These are phyloP conservation scores for Dictyostelium intermedium DNA, from an alignment of 78 protist genomes.

Conservation along the genomic window DNA sequence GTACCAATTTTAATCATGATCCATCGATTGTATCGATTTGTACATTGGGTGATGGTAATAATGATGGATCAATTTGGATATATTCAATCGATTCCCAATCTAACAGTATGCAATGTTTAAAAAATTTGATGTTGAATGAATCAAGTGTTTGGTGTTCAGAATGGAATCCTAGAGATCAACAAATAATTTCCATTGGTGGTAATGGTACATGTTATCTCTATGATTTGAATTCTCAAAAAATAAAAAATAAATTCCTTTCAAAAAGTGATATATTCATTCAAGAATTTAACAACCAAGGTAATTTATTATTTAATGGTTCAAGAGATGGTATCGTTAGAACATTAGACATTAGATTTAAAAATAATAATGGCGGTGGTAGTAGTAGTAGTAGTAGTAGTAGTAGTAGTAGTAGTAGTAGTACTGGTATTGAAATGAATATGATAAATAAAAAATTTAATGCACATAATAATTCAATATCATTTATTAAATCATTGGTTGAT, in stretches of 20 bases:
- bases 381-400: no score
- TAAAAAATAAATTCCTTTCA: neutral
- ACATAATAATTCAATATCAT: constrained; percentile 6
- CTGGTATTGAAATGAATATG: neutral
- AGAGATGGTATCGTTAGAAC: constrained; percentile 49
- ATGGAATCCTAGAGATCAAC: constrained; percentile 10
- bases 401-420: neutral
- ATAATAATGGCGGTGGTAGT: no score
- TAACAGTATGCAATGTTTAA: neutral
- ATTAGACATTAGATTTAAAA: constrained; percentile 17
- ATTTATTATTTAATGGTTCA: constrained; percentile 37
- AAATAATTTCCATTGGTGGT: neutral
- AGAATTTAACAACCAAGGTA: constrained; percentile 5
- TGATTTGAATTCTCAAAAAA: neutral
- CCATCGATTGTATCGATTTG: neutral
- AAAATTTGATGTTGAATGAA: neutral
- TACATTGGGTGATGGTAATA: neutral
- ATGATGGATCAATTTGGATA: neutral
- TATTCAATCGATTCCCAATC: neutral
- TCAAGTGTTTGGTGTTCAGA: constrained; percentile 22
- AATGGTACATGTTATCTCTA: neutral
- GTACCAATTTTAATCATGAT: neutral
- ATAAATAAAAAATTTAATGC: neutral
- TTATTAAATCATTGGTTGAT: neutral
- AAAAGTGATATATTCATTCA: constrained; percentile 61